A percentile compares a stretch with the other conserved stretches of the same genome.
Evolutionary conservation across 352 stramenopile species (phyloP).

Genomic region (Aphanomyces invadans): DNA sequence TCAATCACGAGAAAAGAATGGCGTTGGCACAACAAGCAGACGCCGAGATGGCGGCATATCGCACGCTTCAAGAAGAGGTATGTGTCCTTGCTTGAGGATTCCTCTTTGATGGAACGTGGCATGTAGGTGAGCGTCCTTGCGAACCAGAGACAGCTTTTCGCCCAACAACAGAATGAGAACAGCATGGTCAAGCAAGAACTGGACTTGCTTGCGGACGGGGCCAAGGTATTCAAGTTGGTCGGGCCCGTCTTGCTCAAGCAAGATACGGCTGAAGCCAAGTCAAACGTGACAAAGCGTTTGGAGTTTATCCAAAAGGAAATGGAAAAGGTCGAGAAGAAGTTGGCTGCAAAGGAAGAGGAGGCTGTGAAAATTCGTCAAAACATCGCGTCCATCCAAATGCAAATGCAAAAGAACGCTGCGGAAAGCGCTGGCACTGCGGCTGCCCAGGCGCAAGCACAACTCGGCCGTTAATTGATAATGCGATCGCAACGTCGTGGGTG

Average conservation of each 20-base stretch:
- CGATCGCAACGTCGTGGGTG: neutral
- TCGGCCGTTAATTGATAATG: neutral
- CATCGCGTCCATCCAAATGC: slow-evolving; percentile 85
- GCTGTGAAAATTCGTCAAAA: slow-evolving; percentile 81
- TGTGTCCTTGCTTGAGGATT: neutral
- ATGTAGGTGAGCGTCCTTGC: slow-evolving; percentile 79
- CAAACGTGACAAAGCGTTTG: slow-evolving; percentile 92
- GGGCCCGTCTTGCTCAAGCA: slow-evolving; percentile 93
- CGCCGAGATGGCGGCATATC: slow-evolving; percentile 86
- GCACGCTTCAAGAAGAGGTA: slow-evolving; percentile 84
- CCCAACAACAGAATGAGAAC: slow-evolving; percentile 93
- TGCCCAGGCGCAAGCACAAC: neutral
- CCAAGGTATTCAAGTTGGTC: slow-evolving; percentile 93
- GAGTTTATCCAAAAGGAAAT: slow-evolving; percentile 95
- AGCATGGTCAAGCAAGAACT: slow-evolving; percentile 94
- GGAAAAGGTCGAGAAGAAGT: slow-evolving; percentile 83
- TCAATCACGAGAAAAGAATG: slow-evolving; percentile 26
- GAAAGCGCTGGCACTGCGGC: slow-evolving; percentile 47
- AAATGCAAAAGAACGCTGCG: slow-evolving; percentile 81
- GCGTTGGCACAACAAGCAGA: slow-evolving; percentile 69
- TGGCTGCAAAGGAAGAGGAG: slow-evolving; percentile 86
- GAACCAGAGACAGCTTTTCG: slow-evolving; percentile 83
- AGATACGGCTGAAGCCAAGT: slow-evolving; percentile 89
- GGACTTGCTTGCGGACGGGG: slow-evolving; percentile 74
- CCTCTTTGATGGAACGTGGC: too few relatives aligned